A percentile compares a stretch with the other conserved stretches of the same genome.
Conservation (phyloP, 768 basidiomycete species). For the Termitomyces sp. region DNA sequence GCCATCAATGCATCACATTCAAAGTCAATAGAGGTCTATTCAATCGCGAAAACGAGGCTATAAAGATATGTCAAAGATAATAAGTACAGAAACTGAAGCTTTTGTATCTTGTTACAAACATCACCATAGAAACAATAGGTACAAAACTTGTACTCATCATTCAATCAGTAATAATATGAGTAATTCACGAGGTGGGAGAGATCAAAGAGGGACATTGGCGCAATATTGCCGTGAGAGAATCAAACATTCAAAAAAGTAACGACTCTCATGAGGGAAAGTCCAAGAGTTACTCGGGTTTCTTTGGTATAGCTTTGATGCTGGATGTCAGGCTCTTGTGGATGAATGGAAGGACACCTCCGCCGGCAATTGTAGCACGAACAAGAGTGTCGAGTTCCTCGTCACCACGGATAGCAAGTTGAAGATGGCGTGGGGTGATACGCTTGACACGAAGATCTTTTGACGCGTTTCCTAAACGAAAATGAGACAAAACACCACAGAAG, state of each 20-base stretch:
- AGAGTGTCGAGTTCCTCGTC: slow-evolving; percentile 97
- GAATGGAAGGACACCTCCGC: slow-evolving; percentile 83
- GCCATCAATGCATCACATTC: not conserved
- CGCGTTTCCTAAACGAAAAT: slow-evolving; percentile 66
- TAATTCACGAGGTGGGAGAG: not conserved
- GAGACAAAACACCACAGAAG: not conserved
- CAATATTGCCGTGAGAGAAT: not conserved
- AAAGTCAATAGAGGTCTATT: not conserved
- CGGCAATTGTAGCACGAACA: slow-evolving; percentile 90
- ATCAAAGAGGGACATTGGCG: not conserved
- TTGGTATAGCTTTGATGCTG: slow-evolving; percentile 38
- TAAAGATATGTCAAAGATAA: slow-evolving; percentile 13
- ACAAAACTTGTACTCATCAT: slow-evolving; percentile 5
- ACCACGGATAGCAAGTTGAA: slow-evolving; percentile 94
- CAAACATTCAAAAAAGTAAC: not conserved
- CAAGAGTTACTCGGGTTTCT: slow-evolving; percentile 33
- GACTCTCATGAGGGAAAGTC: not conserved
- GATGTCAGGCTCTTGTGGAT: slow-evolving; percentile 80
- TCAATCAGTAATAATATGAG: slow-evolving; percentile 2
- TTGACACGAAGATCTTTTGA: slow-evolving; percentile 97
- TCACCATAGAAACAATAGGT: not conserved
- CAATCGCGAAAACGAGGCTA: slow-evolving; percentile 3
- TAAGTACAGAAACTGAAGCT: slow-evolving; percentile 10
- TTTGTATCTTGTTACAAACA: slow-evolving; percentile 2
- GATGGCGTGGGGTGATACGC: slow-evolving; percentile 92